Evolutionary conservation across 192 early-diverging fungal species (phyloP), one percentile per base, ranked within the genome.

Genomic region (Cetraspora pellucida): DNA sequence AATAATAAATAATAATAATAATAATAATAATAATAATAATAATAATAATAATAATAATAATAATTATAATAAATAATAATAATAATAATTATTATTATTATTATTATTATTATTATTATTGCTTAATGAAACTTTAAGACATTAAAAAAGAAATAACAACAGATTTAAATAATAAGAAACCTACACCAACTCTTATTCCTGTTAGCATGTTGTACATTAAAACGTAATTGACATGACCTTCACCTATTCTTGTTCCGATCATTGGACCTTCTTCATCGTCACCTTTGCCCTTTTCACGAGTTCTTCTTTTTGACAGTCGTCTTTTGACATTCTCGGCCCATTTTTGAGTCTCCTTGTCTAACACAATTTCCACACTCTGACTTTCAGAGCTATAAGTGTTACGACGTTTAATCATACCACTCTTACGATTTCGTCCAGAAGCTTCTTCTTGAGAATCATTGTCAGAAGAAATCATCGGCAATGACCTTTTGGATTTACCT

Each of bases 151-250:
- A n/a, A n/a, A n/a, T n/a, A n/a, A n/a, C n/a, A n/a, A n/a, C 28
- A 21, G 54, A 77, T 17, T 72, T 37, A 58, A 78, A 21, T 14
- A 45, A 67, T 55, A 25, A 44, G 43, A 46, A 43, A 87, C 85
- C 80, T 81, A 95, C 93, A 17, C 93, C 91, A 21, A 97, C 91
- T 21, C 97, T 89, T 78, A 98, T 97, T 14, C 97, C 96, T 0
- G 95, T 99, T 31, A 99, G 86, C 97, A 99, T 99, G 75, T 98
- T 95, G 86, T 96, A 98, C 96, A 99, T 99, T 16, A 98, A 86
- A 65, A 95, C 90, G 79, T 97, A 99, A 83, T 99, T 97, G 17
- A 87, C 91, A 82, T 99, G 97, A n/a, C 92, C 95, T 67, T 97
- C 95, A 28, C 91, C 91, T 52, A 99, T 95, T 46, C 91, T 90